Base-by-base conservation (phyloP, 169 alveolate species). In the Cardiosporidium cionae region DNA sequence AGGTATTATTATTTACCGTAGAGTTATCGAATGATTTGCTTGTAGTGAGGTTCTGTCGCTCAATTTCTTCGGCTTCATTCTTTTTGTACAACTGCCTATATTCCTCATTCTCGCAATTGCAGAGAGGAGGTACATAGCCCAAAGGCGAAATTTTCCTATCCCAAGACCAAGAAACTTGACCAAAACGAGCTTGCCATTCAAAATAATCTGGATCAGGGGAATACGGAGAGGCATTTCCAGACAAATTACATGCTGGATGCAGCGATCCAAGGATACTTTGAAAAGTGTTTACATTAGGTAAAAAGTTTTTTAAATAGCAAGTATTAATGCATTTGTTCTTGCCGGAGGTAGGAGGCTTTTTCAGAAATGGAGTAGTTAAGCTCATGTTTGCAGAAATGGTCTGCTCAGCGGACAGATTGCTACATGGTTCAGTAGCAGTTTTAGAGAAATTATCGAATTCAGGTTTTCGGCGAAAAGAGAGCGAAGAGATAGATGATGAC, bases 71-170 rank as follows among this genome's bases (percentile, higher is more conserved):
- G 54, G 35, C 68, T 54, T 52, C 54, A 44, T 2, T 2, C 37
- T 69, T 31, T 53, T 69, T 52, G 52, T 27, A 37, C 27, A 44
- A 66, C 65, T 52, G 7, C 53, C 4, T 31, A 7, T 66, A 7
- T 28, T 7, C 65, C 66, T 66, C 3, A 32, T 66, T 4, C 31
- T 32, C 65, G 67, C 72, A 66, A 65, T 66, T 66, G 72, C 72
- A 66, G 70, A 66, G 52, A 9, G 72, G 72, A 3, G 72, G 72
- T 3, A 66, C 7, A 7, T 4, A 66, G 25, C 72, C 29, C 67
- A 66, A 7, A 7, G 58, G 58, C 16, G 16, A 16, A 16, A n/a
- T 44, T 44, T 44, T n/a, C n/a, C 58, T 44, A 16, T 44, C 58
- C 58, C 58, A 44, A 44, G 16, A 16, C 16, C 16, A 44, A 16